phyloP scores from a whole-genome alignment of 2,329 filamentous ascomycete species.

The Myriosclerotinia curreyana region DNA sequence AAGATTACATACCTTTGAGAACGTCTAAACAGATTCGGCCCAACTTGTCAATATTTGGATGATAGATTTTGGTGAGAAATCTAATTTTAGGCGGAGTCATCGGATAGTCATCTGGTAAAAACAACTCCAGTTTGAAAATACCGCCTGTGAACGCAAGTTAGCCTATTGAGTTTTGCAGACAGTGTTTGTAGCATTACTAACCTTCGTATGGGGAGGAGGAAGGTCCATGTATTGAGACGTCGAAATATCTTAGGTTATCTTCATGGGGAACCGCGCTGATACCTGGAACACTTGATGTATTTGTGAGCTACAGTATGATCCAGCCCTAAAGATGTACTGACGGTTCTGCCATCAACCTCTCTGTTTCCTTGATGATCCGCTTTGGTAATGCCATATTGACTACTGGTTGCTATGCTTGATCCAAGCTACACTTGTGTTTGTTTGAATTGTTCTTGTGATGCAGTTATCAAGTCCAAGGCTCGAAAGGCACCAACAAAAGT shows the following conservation, averaged over 20 bases:
- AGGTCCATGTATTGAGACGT: constrained; percentile 93
- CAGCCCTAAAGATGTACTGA: constrained; percentile 47
- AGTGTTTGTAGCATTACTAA: constrained; percentile 40
- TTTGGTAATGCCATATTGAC: constrained; percentile 74
- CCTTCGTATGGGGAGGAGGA: constrained; percentile 93
- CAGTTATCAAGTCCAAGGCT: constrained; percentile 11
- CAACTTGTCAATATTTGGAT: constrained; percentile 97
- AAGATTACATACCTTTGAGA: constrained; percentile 73
- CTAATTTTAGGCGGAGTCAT: constrained; percentile 99
- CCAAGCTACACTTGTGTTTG: background rate
- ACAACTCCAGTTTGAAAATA: constrained; percentile 94
- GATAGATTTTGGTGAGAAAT: constrained; percentile 98
- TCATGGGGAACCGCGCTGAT: constrained; percentile 96
- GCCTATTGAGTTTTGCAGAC: background rate
- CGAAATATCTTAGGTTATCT: constrained; percentile 96
- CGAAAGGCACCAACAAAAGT: background rate
- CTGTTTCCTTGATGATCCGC: constrained; percentile 97
- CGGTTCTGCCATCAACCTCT: constrained; percentile 95
- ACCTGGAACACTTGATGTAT: constrained; percentile 71
- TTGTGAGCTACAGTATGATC: constrained; percentile 22
- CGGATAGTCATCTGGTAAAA: constrained; percentile 96
- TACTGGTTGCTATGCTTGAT: background rate
- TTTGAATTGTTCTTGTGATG: background rate
- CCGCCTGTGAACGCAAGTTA: constrained; percentile 47
- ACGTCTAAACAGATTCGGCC: constrained; percentile 97